Percentiles rank a stretch among this genome's conserved stretches.
Evolutionary conservation across 805 yeast genomes (phyloP).

Genomic region (Scheffersomyces amazonensis): DNA sequence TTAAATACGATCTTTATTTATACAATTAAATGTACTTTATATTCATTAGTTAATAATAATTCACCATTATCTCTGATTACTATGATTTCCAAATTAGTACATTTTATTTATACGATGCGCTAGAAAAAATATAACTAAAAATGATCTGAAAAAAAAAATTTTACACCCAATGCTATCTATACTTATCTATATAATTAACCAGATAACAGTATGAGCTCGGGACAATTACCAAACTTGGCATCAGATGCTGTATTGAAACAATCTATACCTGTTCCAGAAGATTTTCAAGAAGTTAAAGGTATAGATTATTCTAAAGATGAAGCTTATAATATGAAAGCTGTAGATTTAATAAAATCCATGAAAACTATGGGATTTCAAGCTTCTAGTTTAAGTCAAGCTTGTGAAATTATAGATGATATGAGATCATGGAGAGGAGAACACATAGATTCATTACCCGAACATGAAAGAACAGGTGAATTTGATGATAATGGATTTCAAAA

Average conservation of each 20-base stretch:
- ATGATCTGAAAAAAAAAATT: neutral
- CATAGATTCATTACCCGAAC: constrained; percentile 63
- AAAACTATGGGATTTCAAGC: constrained; percentile 97
- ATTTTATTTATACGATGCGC: too few relatives aligned
- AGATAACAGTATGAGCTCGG: constrained; percentile 9
- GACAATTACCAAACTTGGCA: constrained; percentile 61
- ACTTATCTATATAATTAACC: neutral
- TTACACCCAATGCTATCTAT: neutral
- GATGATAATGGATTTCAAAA: constrained; percentile 77
- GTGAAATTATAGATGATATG: constrained; percentile 92
- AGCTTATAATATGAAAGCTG: constrained; percentile 75
- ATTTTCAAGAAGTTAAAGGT: constrained; percentile 77
- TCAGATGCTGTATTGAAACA: constrained; percentile 88
- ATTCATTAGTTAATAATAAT: too few relatives aligned
- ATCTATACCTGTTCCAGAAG: constrained; percentile 82
- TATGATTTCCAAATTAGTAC: too few relatives aligned
- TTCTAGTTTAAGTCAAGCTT: constrained; percentile 77
- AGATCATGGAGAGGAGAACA: constrained; percentile 89
- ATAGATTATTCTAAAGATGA: constrained; percentile 82
- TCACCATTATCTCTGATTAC: too few relatives aligned
- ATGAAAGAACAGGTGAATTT: constrained; percentile 59
- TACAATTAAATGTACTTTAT: too few relatives aligned
- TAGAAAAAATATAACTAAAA: neutral
- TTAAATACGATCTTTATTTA: too few relatives aligned
- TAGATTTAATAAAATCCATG: constrained; percentile 79